phyloP scores from a whole-genome alignment of 257 asterid species.

The Gentiana macrophylla region DNA sequence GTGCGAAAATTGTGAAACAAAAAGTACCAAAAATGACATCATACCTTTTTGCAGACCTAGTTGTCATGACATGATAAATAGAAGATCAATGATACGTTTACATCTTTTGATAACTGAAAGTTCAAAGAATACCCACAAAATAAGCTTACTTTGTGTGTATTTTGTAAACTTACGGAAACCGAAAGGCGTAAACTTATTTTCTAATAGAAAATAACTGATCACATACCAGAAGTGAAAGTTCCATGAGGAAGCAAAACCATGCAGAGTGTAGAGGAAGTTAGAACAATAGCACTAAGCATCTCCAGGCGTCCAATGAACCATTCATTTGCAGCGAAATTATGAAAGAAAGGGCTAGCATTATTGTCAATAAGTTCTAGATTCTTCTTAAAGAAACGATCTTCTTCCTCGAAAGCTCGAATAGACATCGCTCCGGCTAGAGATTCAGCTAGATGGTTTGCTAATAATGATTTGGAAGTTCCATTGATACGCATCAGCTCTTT shows the following conservation, averaged over 20 bases:
- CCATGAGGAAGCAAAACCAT: slow-evolving; percentile 17
- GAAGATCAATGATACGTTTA: background rate
- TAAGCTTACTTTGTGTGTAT: too few relatives aligned
- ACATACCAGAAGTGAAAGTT: slow-evolving; percentile 22
- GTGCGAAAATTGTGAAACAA: background rate
- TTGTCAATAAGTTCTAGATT: slow-evolving; percentile 21
- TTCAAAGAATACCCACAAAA: background rate
- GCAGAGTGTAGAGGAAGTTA: slow-evolving; percentile 30
- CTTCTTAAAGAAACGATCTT: slow-evolving; percentile 21
- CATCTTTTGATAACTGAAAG: background rate
- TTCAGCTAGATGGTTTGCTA: slow-evolving; percentile 30
- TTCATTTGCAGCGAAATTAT: slow-evolving; percentile 28
- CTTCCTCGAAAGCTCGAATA: slow-evolving; percentile 29
- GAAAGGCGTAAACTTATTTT: too few relatives aligned
- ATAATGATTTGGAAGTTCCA: slow-evolving; percentile 26
- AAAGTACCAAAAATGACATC: too few relatives aligned
- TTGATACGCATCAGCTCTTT: slow-evolving; percentile 29
- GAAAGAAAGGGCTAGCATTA: slow-evolving; percentile 18
- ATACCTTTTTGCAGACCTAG: too few relatives aligned
- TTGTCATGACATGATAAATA: too few relatives aligned
- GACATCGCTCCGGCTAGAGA: slow-evolving; percentile 30
- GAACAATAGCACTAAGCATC: slow-evolving; percentile 21
- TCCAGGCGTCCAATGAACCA: slow-evolving; percentile 32
- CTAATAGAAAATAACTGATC: background rate
- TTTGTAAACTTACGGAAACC: too few relatives aligned